Conservation (phyloP, 768 basidiomycete genomes). For the Lentinus tigrinus region DNA sequence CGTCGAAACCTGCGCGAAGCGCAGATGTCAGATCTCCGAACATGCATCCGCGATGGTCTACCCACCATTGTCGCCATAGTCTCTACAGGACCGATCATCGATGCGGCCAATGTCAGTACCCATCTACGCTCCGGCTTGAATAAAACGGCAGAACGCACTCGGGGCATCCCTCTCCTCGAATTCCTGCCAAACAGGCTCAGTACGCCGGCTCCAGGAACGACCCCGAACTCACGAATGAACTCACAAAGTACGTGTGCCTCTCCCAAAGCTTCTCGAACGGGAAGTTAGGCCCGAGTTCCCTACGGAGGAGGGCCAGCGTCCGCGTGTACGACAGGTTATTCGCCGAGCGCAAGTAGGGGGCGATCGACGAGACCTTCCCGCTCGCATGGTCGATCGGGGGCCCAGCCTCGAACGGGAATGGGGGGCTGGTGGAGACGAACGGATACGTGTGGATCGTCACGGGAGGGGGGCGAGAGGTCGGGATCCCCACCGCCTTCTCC, state of each 20-base stretch:
- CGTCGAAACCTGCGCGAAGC: conserved; percentile 32
- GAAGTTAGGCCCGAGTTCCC: conserved; percentile 41
- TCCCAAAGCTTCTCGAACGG: conserved; percentile 48
- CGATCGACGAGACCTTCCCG: conserved; percentile 22
- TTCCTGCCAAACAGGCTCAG: conserved; percentile 25
- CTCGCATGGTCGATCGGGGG: conserved; percentile 31
- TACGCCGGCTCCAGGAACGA: neutral
- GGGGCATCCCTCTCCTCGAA: conserved; percentile 39
- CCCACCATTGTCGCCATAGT: conserved; percentile 43
- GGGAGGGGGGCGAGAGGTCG: conserved; percentile 28
- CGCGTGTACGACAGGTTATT: conserved; percentile 37
- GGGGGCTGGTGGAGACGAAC: conserved; percentile 32
- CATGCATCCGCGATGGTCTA: neutral
- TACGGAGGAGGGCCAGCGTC: conserved; percentile 36
- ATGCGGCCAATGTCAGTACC: neutral
- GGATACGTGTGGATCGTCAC: conserved; percentile 37
- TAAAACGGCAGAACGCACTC: conserved; percentile 28
- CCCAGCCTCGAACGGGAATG: conserved; percentile 36
- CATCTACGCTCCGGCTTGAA: neutral
- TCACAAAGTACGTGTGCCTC: conserved; percentile 44
- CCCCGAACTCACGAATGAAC: neutral
- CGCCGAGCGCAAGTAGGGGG: conserved; percentile 38
- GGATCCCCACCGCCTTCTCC: conserved; percentile 21
- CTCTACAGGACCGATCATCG: conserved; percentile 28
- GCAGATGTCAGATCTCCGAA: neutral